Conservation (phyloP, 2,329 filamentous ascomycete species). For the Diaporthe citriasiana region DNA sequence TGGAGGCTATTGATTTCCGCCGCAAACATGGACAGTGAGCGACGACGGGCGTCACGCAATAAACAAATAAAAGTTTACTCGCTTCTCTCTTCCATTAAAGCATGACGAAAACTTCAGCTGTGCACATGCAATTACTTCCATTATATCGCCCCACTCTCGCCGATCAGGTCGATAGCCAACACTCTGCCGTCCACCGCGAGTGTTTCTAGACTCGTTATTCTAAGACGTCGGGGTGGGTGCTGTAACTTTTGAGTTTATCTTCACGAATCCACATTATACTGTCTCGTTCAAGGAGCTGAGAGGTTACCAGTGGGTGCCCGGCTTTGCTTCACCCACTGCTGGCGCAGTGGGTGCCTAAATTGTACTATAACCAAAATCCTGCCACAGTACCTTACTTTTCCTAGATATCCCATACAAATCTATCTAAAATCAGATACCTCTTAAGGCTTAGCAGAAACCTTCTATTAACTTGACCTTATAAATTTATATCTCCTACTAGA, state of each 20-base stretch:
- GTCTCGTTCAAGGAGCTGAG: background rate
- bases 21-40: background rate
- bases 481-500: no score
- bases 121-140: background rate
- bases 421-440: no score
- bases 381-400: no score
- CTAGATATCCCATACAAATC: no score
- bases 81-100: accelerated
- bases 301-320: no score
- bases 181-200: background rate
- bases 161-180: background rate
- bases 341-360: no score
- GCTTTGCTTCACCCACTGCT: no score
- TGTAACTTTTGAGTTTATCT: background rate
- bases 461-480: no score
- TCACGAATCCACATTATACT: background rate
- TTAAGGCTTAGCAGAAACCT: no score
- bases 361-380: no score
- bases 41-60: no score
- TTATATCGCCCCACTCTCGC: background rate
- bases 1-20: slow-evolving; percentile 45
- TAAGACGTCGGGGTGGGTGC: background rate
- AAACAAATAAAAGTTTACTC: accelerated
- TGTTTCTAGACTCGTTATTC: background rate
- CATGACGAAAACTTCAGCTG: accelerated